Base-by-base conservation (phyloP, 345 rosid genomes). In the Lenwebbia sp. region DNA sequence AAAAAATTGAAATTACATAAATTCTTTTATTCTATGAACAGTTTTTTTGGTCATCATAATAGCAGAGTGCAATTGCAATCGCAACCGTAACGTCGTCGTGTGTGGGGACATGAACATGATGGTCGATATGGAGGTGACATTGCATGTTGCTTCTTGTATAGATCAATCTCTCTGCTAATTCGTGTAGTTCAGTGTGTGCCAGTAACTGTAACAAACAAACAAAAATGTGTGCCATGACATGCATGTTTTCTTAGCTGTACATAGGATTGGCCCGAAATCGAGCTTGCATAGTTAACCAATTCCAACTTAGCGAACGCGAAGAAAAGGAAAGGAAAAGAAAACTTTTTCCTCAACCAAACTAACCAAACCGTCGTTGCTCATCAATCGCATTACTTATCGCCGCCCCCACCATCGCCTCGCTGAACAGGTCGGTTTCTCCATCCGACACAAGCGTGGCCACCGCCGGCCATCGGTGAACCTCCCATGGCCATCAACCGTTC, bases 21-120 rank as follows among this genome's bases (percentile, higher is more conserved):
- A 86, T 86, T 86, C 84, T 82, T 86, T 86, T 86, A 86, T 86
- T 86, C 62, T 85, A 85, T 75, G 82, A 28, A 49, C 75, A 62
- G 28, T 12, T 37, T 5, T 21, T 70, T 33, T 37, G 78, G 44
- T 70, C 78, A 21, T 70, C 26, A 70, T 65, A 17, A 23, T 23
- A 14, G 17, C 30, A 30, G 44, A 65, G 44, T 33, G 78, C 44
- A 17, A 62, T 62, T 30, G 40, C 40, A 40, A 40, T 40, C n/a
- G 74, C 74, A 60, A 28, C n/a, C 17, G 74, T 10, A 60, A 60
- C 37, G 10, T 13, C 52, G 37, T 60, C 74, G 74, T n/a, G 17
- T 22, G 76, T 65, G 76, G 76, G 76, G 41, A 65, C 76, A 65
- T 30, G 76, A 22, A 65, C 41, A 30, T 65, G 76, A 65, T 30